A percentile compares a stretch with the other conserved stretches of the same genome.
phyloP scores from a whole-genome alignment of 352 stramenopile species.

The Vaucheria bursata region DNA sequence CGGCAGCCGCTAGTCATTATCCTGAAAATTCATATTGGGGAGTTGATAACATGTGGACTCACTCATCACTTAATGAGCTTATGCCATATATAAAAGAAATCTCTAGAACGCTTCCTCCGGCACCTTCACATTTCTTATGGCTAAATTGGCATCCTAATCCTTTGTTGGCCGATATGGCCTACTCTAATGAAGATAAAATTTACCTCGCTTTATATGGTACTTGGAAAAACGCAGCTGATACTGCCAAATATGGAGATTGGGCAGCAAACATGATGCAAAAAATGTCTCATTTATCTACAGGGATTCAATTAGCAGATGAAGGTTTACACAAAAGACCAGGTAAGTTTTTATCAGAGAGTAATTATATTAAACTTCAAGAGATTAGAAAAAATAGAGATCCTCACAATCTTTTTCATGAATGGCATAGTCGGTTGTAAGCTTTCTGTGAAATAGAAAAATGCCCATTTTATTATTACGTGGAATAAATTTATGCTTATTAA shows the following conservation, averaged over 20 bases:
- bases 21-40: not conserved
- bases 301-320: not conserved
- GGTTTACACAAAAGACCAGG: not conserved
- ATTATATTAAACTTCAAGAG: not conserved
- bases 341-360: not conserved
- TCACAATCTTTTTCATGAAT: not conserved
- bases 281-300: not conserved
- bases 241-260: not conserved
- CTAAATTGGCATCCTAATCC: not conserved
- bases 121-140: conserved; percentile 1
- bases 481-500: no score
- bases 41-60: not conserved
- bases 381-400: not conserved
- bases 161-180: not conserved
- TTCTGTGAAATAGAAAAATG: no score
- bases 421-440: no score
- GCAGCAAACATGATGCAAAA: conserved; percentile 1
- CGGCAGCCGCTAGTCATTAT: not conserved
- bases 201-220: not conserved
- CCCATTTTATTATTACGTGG: no score
- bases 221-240: not conserved
- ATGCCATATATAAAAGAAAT: conserved; percentile 3
- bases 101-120: not conserved
- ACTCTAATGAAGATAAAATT: not conserved
- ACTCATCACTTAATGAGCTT: not conserved